Percentiles rank a stretch among this genome's conserved stretches.
Conservation (phyloP, 179 eudicot species). For the Drosera spatulata region DNA sequence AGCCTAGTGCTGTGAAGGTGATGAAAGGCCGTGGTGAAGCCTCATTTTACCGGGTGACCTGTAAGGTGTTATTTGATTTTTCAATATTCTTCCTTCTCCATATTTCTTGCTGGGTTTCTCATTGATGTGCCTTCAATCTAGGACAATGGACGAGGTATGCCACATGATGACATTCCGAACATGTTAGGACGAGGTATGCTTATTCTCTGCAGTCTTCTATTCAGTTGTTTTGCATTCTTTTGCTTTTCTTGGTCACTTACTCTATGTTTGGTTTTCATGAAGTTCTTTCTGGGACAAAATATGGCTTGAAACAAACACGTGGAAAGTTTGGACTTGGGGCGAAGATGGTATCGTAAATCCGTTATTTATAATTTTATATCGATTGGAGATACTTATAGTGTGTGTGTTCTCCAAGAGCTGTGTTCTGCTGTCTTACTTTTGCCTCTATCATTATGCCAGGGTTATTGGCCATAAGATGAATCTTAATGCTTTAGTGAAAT, state of each 20-base stretch:
- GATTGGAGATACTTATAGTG: no score
- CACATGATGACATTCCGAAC: slow-evolving; percentile 98
- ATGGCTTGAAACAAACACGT: slow-evolving; percentile 95
- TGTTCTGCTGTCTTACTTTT: no score
- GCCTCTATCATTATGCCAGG: no score
- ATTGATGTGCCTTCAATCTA: slow-evolving; percentile 16
- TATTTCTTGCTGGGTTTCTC: background rate
- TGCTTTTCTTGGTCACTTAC: background rate
- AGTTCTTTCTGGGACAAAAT: slow-evolving; percentile 98
- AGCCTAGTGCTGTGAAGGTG: slow-evolving; percentile 38
- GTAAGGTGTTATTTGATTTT: slow-evolving; percentile 56
- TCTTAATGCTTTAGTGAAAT: no score
- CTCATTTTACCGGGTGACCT: slow-evolving; percentile 83
- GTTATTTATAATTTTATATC: no score
- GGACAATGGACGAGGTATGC: slow-evolving; percentile 99
- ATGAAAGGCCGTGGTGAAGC: slow-evolving; percentile 89
- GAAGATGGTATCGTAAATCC: slow-evolving; percentile 60
- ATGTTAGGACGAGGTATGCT: slow-evolving; percentile 95
- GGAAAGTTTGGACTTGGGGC: slow-evolving; percentile 99
- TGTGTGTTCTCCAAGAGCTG: no score
- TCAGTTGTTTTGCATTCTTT: background rate
- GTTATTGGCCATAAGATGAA: no score
- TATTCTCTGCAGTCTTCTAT: background rate
- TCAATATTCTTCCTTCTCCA: background rate
- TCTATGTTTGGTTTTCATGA: slow-evolving; percentile 7